Percentiles rank a stretch among this genome's conserved stretches.
Conservation (phyloP, 257 asterid species). For the Solanum ahanhuiri region DNA sequence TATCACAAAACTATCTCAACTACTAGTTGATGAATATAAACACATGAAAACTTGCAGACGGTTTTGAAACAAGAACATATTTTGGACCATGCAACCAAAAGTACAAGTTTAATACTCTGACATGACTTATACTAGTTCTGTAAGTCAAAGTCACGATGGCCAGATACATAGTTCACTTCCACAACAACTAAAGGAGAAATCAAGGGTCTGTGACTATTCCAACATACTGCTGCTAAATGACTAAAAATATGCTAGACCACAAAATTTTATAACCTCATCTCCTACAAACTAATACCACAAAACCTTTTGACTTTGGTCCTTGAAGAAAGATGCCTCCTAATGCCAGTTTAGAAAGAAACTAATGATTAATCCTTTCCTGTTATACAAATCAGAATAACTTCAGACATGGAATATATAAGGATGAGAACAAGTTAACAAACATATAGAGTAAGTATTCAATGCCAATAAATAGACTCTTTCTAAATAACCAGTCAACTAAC, state of each 20-base stretch:
- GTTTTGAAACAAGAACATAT: neutral
- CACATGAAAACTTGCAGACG: neutral
- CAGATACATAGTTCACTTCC: neutral
- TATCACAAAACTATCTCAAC: neutral
- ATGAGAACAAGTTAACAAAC: neutral
- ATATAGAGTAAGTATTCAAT: neutral
- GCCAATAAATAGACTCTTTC: neutral
- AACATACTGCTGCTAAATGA: neutral
- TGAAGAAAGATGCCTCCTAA: neutral
- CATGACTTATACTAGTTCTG: neutral
- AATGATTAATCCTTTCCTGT: neutral
- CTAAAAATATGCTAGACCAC: neutral
- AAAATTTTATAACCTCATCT: neutral
- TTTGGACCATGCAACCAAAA: neutral
- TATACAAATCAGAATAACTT: neutral
- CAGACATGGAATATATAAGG: neutral
- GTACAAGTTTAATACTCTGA: neutral
- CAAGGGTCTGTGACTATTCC: neutral
- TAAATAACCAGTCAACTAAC: neutral
- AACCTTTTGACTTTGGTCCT: neutral
- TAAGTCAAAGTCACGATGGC: neutral
- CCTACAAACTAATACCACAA: neutral
- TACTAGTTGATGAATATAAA: neutral
- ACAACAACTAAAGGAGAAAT: neutral
- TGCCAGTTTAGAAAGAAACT: neutral